Evolutionary conservation across 1,284 basidiomycete genomes (phyloP), one percentile per base, ranked within the genome.

Genomic region (Vanrija sp.): DNA sequence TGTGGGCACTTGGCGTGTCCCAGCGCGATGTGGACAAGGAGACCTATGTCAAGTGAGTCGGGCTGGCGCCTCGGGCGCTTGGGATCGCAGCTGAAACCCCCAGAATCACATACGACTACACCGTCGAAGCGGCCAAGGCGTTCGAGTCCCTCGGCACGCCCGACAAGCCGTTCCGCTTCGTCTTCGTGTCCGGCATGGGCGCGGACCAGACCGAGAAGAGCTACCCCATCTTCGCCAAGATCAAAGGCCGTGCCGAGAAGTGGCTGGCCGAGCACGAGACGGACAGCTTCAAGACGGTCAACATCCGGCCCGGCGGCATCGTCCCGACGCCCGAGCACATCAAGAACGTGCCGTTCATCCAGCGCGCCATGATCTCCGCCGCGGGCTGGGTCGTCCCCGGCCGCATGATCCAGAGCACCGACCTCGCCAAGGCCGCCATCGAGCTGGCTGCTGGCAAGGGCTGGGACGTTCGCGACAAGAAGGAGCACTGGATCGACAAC

Each of bases 401-500:
- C 5, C 38, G 28, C 16, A 34, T 57, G 12, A 63, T 66, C 34
- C 10, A 43, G 19, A 19, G 56, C 2, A 44, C 49, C 3, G 47
- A 60, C 21, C 50, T 67, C 15, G 66, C 50, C 3, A 47, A 46
- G 38, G 62, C 52, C 9, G 52, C 54, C 25, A 52, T 65, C 18
- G 50, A 43, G 8, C 52, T 68, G 14, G 64, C 60, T 1, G 12
- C 38, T 15, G 62, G 60, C 9, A 46, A 45, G 38, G 63, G 57
- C 1, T 65, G 64, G 64, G 61, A 81, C 78, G 78, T 69, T 65
- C 57, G 50, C 47, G 56, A 49, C 29, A 42, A 28, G 3, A 50
- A 59, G 18, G 58, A 45, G 44, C 25, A 58, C 6, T 47, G 58
- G 40, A 59, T 65, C 25, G 38, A 39, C 14, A 71, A 76, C 25